These are phyloP conservation scores for Rhazya stricta DNA, from an alignment of 257 asterid species.

Conservation along the genomic window DNA sequence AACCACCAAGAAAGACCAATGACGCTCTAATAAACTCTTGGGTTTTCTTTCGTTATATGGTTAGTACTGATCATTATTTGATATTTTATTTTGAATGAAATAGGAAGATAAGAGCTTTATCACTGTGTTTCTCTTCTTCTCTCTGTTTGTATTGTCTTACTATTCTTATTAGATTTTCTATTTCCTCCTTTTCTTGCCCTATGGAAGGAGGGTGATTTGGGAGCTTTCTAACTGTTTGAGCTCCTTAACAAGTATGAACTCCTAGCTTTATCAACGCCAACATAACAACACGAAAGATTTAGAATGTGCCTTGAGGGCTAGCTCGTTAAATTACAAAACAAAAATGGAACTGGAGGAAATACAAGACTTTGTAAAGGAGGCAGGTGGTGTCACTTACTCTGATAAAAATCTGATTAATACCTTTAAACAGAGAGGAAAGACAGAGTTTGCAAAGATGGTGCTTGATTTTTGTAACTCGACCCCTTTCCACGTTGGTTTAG, in stretches of 20 bases:
- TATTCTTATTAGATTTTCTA: no score
- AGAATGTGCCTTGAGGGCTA: background rate
- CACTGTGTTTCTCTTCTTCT: background rate
- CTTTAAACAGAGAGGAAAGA: slow-evolving; percentile 1
- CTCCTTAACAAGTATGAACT: background rate
- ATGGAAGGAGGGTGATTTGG: background rate
- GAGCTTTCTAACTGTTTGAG: background rate
- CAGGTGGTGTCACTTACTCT: background rate
- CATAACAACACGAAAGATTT: background rate
- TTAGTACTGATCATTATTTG: slow-evolving; percentile 19
- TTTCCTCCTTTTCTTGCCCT: background rate
- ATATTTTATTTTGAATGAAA: background rate
- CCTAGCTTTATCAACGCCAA: background rate
- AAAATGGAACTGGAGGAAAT: no score
- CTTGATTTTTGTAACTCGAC: no score
- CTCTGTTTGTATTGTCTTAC: background rate
- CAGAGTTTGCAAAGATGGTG: no score
- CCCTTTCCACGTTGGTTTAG: no score
- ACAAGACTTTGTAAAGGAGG: background rate
- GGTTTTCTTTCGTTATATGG: slow-evolving; percentile 86
- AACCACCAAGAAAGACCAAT: slow-evolving; percentile 71
- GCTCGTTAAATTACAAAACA: background rate
- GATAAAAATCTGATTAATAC: background rate
- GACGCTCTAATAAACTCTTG: slow-evolving; percentile 77
- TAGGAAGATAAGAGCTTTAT: background rate